Base-by-base conservation (phyloP, 257 asterid genomes). In the Solanum appendiculatum region DNA sequence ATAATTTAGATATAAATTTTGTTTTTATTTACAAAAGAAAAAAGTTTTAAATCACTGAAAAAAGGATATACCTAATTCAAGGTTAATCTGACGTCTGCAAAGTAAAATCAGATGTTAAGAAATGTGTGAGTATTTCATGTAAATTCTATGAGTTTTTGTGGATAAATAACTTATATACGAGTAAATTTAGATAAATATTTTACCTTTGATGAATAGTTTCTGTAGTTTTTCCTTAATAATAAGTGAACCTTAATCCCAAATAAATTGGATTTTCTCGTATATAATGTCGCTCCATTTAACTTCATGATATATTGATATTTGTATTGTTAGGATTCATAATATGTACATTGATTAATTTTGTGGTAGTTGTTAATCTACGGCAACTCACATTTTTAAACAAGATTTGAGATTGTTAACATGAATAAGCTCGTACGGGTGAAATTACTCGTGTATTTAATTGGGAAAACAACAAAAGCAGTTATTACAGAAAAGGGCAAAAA, bases 351-450 rank as follows among this genome's bases (percentile, higher is more conserved):
- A 74, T 37, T 10, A 74, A 6, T 74, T 37, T 73, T 74, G 11
- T 27, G 23, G 9, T 7, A 7, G 23, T 31, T 29, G 42, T 33
- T 15, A 66, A 66, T 66, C 6, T 8, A 31, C 1, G 0, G 3
- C 14, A 3, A 16, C 42, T 15, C 42, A 31, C 3, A 16, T 69
- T 1, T 7, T 31, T 14, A 20, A 31, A 68, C n/a, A 1, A 31
- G 23, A 68, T 68, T 68, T 66, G 14, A 15, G 12, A 68, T 31
- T 29, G 15, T 18, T 20, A 72, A 37, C 8, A 3, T 0, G 48
- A 73, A 25, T 31, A 73, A 36, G 5, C 10, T 73, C 14, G 0
- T 9, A 4, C 2, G 0, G 0, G 0, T 5, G 1, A 37, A 9
- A 21, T 72, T 72, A 34, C 1, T 5, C 1, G 4, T 72, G 15